Evolutionary conservation across 2,329 filamentous ascomycete species (phyloP).

Genomic region (Cordyceps javanica): DNA sequence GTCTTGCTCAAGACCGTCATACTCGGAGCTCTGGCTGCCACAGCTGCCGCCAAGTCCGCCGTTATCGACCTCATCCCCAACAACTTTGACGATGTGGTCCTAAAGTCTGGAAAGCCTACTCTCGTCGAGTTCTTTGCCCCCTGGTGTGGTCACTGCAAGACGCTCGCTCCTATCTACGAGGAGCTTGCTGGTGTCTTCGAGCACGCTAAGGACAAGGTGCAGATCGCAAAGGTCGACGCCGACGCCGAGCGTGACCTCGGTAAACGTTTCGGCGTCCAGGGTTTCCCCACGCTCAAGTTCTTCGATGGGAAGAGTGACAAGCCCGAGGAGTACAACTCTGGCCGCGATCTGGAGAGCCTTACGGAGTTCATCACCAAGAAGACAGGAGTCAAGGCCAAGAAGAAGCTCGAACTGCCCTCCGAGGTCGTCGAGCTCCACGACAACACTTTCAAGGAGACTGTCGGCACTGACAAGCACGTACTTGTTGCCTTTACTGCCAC

Average conservation of each 20-base stretch:
- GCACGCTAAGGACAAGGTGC: slow-evolving; percentile 64
- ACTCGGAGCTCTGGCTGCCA: slow-evolving; percentile 48
- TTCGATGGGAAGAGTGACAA: slow-evolving; percentile 92
- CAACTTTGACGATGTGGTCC: slow-evolving; percentile 88
- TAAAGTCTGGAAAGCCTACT: slow-evolving; percentile 89
- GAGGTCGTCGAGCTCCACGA: slow-evolving; percentile 77
- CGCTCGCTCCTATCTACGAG: slow-evolving; percentile 87
- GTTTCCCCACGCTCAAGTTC: slow-evolving; percentile 95
- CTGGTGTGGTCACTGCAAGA: slow-evolving; percentile 99
- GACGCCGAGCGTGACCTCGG: slow-evolving; percentile 82
- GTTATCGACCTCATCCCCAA: slow-evolving; percentile 83
- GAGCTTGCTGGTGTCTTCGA: slow-evolving; percentile 74
- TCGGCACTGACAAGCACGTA: slow-evolving; percentile 84
- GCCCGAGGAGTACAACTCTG: slow-evolving; percentile 79
- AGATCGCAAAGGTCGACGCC: slow-evolving; percentile 93
- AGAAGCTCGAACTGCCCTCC: slow-evolving; percentile 66
- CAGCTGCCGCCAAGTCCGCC: slow-evolving; percentile 64
- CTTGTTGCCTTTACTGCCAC: slow-evolving; percentile 96
- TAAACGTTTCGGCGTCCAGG: slow-evolving; percentile 80
- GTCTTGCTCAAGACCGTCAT: slow-evolving; percentile 56
- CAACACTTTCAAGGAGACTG: slow-evolving; percentile 64
- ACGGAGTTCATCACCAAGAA: slow-evolving; percentile 77
- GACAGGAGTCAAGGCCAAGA: slow-evolving; percentile 76
- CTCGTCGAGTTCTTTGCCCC: slow-evolving; percentile 98
- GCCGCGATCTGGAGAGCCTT: slow-evolving; percentile 82